phyloP scores from a whole-genome alignment of 2,329 filamentous ascomycete genomes.

The Periconia digitata region DNA sequence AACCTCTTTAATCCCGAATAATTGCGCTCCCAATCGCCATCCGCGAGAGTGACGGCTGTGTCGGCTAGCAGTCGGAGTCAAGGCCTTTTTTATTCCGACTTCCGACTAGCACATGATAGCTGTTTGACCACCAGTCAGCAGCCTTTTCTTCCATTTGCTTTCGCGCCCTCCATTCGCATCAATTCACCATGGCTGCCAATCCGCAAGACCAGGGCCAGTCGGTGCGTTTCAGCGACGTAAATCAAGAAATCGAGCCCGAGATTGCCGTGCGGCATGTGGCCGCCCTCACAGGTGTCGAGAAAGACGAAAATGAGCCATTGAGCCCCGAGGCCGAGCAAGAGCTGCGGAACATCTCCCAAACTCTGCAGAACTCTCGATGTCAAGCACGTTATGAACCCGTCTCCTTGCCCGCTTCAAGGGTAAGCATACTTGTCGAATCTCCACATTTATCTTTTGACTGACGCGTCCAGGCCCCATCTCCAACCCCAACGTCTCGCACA shows the following conservation, averaged over 20 bases:
- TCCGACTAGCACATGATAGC: background rate
- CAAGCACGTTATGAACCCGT: slow-evolving; percentile 89
- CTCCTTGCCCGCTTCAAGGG: slow-evolving; percentile 80
- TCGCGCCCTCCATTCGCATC: slow-evolving; percentile 3
- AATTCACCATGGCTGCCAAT: slow-evolving; percentile 27
- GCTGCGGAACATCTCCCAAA: slow-evolving; percentile 70
- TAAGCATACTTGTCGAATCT: slow-evolving; percentile 49
- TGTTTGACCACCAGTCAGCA: background rate
- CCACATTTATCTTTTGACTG: slow-evolving; percentile 37
- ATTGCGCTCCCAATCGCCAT: background rate
- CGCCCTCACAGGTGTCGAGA: slow-evolving; percentile 26
- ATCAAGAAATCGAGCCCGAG: slow-evolving; percentile 43
- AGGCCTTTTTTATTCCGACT: background rate
- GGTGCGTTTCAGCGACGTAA: slow-evolving; percentile 45
- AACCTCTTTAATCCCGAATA: background rate
- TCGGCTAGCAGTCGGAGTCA: background rate
- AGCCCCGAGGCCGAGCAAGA: slow-evolving; percentile 59
- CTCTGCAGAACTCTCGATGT: slow-evolving; percentile 71
- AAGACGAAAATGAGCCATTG: slow-evolving; percentile 31
- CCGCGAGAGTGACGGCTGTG: background rate
- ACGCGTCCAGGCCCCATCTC: slow-evolving; percentile 50
- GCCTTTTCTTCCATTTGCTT: background rate
- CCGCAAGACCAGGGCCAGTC: slow-evolving; percentile 30
- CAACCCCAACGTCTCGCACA: slow-evolving; percentile 47
- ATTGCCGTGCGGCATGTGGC: slow-evolving; percentile 34